Percentiles rank a stretch among this genome's conserved stretches.
These are phyloP conservation scores for Tagetes erecta DNA, from an alignment of 129 eudicot genomes.

Conservation along the genomic window DNA sequence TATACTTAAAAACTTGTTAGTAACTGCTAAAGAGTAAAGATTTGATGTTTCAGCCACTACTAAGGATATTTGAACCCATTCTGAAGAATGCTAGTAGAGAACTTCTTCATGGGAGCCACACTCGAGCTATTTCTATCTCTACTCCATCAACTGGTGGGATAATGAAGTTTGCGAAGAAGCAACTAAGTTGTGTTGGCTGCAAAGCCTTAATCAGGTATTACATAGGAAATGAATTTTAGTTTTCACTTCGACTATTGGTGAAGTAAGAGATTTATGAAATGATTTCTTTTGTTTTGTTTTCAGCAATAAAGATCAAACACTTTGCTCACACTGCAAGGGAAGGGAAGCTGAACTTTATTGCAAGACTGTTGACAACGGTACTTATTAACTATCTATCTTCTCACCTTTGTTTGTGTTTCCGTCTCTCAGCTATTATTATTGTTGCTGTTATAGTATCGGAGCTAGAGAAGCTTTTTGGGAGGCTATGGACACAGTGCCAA, in stretches of 20 bases:
- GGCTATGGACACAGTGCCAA: constrained; percentile 98
- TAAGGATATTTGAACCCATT: constrained; percentile 95
- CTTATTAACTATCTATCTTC: background rate
- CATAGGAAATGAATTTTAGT: background rate
- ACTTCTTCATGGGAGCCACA: constrained; percentile 90
- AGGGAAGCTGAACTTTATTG: constrained; percentile 96
- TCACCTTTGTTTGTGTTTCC: background rate
- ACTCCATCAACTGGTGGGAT: constrained; percentile 94
- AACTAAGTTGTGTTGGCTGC: constrained; percentile 91
- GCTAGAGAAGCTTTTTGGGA: constrained; percentile 85
- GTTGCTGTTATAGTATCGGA: constrained; percentile 63
- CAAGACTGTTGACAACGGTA: constrained; percentile 85
- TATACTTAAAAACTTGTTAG: background rate
- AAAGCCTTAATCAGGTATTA: constrained; percentile 77
- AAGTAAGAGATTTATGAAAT: background rate
- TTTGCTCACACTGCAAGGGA: constrained; percentile 94
- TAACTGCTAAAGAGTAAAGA: constrained; percentile 5
- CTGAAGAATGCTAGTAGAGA: constrained; percentile 88
- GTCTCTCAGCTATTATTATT: background rate
- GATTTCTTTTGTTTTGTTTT: constrained; percentile 19
- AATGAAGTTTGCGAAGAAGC: constrained; percentile 95
- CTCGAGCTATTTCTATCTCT: constrained; percentile 86
- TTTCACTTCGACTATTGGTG: background rate
- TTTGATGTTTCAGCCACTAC: constrained; percentile 67
- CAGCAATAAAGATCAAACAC: constrained; percentile 71